Conservation (phyloP, 768 basidiomycete genomes). For the Amanita pallidorosea region DNA sequence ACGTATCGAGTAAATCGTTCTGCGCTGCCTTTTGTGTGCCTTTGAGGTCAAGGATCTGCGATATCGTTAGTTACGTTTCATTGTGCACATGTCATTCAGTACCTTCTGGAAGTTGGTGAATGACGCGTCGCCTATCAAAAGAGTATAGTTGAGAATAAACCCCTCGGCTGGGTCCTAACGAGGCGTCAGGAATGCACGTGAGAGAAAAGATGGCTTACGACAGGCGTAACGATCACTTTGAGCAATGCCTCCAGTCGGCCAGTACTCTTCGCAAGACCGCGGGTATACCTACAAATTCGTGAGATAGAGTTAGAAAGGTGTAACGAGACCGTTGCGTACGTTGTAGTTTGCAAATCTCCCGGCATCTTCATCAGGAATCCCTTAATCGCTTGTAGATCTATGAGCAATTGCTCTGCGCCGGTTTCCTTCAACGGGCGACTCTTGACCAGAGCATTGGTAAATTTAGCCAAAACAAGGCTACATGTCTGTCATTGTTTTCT, state of each 20-base stretch:
- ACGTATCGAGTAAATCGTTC: constrained; percentile 83
- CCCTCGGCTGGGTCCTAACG: constrained; percentile 83
- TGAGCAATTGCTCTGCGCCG: constrained; percentile 84
- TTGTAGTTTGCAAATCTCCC: constrained; percentile 52
- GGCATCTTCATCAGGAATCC: constrained; percentile 76
- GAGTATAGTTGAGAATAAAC: constrained; percentile 92
- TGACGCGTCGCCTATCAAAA: constrained; percentile 88
- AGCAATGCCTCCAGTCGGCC: constrained; percentile 82
- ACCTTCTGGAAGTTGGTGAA: constrained; percentile 99
- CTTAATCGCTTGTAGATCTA: constrained; percentile 86
- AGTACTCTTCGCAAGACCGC: constrained; percentile 72
- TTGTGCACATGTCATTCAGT: not conserved
- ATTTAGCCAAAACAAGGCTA: constrained; percentile 76
- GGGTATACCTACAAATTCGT: constrained; percentile 52
- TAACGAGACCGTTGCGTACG: constrained; percentile 28
- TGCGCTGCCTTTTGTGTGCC: constrained; percentile 82
- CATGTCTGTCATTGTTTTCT: not conserved
- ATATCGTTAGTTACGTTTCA: not conserved
- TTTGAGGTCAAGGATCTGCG: constrained; percentile 86
- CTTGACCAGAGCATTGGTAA: constrained; percentile 82
- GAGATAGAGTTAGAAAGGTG: not conserved
- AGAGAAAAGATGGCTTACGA: constrained; percentile 35
- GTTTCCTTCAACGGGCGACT: constrained; percentile 87
- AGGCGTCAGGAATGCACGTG: not conserved
- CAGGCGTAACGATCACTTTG: constrained; percentile 92